Evolutionary conservation across 1,139 yeast genomes (phyloP).

Genomic region (Scheffersomyces segobiensis): DNA sequence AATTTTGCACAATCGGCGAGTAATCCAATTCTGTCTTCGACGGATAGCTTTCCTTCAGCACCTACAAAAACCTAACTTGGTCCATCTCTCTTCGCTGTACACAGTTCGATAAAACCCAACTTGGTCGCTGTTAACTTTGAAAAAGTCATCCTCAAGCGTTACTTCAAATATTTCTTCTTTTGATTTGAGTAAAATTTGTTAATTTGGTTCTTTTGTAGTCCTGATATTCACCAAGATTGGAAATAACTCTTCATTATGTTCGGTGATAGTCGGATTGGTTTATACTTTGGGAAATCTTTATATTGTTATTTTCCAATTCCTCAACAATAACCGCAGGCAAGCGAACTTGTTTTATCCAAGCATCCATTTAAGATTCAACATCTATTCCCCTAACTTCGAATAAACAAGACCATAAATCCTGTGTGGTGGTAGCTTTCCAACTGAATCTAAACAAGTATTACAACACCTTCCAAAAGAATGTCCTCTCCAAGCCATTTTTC

Average conservation of each 20-base stretch:
- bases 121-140: constrained; percentile 16
- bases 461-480: constrained; percentile 16
- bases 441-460: constrained; percentile 17
- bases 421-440: constrained; percentile 18
- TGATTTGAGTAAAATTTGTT: constrained; percentile 10
- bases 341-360: constrained; percentile 18
- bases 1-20: constrained; percentile 18
- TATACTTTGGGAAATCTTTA: constrained; percentile 12
- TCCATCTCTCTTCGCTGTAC: constrained; percentile 16
- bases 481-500: constrained; percentile 20
- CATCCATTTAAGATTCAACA: constrained; percentile 16
- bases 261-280: constrained; percentile 16
- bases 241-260: constrained; percentile 15
- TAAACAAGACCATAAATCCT: constrained; percentile 18
- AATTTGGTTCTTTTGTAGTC: constrained; percentile 13
- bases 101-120: constrained; percentile 18
- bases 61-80: constrained; percentile 16
- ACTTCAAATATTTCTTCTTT: constrained; percentile 8
- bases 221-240: constrained; percentile 18
- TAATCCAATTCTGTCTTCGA: constrained; percentile 19
- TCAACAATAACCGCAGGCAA: constrained; percentile 13
- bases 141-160: constrained; percentile 14
- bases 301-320: constrained; percentile 8
- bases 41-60: constrained; percentile 15
- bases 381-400: constrained; percentile 15